phyloP scores from a whole-genome alignment of 73 alveolate species.

The Tetrahymena elliotti region DNA sequence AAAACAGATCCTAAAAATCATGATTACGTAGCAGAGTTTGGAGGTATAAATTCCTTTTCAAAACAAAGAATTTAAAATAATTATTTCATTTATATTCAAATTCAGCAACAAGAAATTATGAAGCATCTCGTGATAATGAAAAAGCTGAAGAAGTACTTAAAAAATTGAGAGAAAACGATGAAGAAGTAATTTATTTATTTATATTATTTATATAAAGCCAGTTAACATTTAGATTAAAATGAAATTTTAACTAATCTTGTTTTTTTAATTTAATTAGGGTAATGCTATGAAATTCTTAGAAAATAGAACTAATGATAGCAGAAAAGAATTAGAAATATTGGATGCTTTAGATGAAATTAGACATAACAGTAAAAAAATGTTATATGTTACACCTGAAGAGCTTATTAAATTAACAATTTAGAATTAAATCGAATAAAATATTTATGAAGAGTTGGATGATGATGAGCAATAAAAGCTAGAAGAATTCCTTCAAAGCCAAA shows the following conservation, averaged over 20 bases:
- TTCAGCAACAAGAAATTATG: constrained; percentile 80
- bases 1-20: constrained; percentile 98
- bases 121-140: constrained; percentile 90
- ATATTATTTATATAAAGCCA: no score
- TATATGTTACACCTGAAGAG: constrained; percentile 71
- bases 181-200: constrained; percentile 9
- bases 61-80: neutral
- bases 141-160: constrained; percentile 84
- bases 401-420: constrained; percentile 4
- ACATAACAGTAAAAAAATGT: constrained; percentile 79
- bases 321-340: constrained; percentile 92
- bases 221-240: no score
- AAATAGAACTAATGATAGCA: constrained; percentile 91
- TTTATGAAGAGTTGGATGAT: neutral
- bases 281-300: constrained; percentile 96
- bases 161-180: constrained; percentile 80
- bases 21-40: constrained; percentile 93
- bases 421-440: neutral
- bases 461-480: neutral
- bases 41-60: constrained; percentile 42
- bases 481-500: neutral
- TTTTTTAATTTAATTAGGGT: constrained; percentile 9
- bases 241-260: neutral
- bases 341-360: constrained; percentile 93
- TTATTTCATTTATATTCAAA: neutral